Evolutionary conservation across 1,284 basidiomycete species (phyloP).

Genomic region (Apiotrichum siamense): DNA sequence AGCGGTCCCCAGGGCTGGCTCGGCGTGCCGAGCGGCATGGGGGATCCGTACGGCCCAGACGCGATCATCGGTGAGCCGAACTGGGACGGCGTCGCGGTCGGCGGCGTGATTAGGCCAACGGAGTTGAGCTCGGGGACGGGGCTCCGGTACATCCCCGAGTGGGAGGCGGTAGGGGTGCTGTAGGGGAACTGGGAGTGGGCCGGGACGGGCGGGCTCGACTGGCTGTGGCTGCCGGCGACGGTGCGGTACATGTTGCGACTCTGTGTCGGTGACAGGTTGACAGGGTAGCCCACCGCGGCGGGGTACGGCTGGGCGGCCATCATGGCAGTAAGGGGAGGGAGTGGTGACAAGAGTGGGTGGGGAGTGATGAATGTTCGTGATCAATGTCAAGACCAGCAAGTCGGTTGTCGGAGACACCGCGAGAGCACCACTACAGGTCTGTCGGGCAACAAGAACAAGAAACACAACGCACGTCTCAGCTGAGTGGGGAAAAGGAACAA

Average conservation of each 20-base stretch:
- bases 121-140: constrained; percentile 8
- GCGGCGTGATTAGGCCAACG: constrained; percentile 15
- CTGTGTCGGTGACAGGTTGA: constrained; percentile 1
- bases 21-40: constrained; percentile 4
- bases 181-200: neutral
- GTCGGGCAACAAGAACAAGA: too few species aligned
- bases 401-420: too few species aligned
- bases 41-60: constrained; percentile 4
- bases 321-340: neutral
- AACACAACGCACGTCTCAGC: too few species aligned
- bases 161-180: neutral
- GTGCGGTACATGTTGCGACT: constrained; percentile 11
- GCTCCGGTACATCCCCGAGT: constrained; percentile 5
- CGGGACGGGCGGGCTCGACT: neutral
- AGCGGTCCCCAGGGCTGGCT: constrained; percentile 10
- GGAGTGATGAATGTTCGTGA: neutral
- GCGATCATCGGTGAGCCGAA: constrained; percentile 15
- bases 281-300: neutral
- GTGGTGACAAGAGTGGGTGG: neutral
- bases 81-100: constrained; percentile 8
- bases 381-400: too few species aligned
- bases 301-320: constrained; percentile 17
- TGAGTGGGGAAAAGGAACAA: too few species aligned
- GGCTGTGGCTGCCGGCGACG: neutral
- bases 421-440: too few species aligned